Base-by-base conservation (phyloP, 2,329 filamentous ascomycete genomes). In the Trichoderma brevicompactum region DNA sequence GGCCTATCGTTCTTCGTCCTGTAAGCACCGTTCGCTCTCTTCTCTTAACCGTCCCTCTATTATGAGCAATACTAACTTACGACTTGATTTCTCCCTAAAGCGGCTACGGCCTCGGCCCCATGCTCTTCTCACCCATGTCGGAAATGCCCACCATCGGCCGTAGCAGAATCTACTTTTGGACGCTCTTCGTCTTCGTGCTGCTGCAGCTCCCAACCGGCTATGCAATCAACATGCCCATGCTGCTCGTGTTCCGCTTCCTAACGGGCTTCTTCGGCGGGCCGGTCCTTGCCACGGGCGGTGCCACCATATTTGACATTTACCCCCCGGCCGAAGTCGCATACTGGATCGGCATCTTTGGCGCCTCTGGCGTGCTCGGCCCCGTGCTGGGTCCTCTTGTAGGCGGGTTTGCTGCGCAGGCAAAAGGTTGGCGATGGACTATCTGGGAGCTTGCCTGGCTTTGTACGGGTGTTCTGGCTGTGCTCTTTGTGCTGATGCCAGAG, bases 371-470 rank as follows among this genome's bases (percentile, higher is more conserved):
- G 0, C 28, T 41, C 0, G 53, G 53, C 0, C 53, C 53, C 9
- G 53, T 41, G 7, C 10, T 55, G 7, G 53, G 38, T 12, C 53
- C 53, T 3, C 19, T 55, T 13, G 12, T 55, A 7, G 40, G 38
- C 15, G 40, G 40, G 15, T 55, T 43, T 17, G 23, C 23, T 1
- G 53, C 53, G 5, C 53, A 19, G 2, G 17, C 40, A 5, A 32
- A 55, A 9, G 53, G 53, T n/a, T 55, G 53, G 53, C 53, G 40
- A 0, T 55, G 53, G 53, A 41, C 40, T 8, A 43, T 41, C n/a
- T 55, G 53, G 53, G 23, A 43, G 8, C n/a, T 55, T 8, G 4
- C 40, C 8, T 55, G 53, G 53, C 53, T 55, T 28, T 43, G 53
- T 28, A n/a, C 53, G 2, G 13, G 19, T 1, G 40, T 55, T 1